A percentile compares a stretch with the other conserved stretches of the same genome.
These are phyloP conservation scores for Trifolium pratense DNA, from an alignment of 306 rosid species.

Conservation along the genomic window DNA sequence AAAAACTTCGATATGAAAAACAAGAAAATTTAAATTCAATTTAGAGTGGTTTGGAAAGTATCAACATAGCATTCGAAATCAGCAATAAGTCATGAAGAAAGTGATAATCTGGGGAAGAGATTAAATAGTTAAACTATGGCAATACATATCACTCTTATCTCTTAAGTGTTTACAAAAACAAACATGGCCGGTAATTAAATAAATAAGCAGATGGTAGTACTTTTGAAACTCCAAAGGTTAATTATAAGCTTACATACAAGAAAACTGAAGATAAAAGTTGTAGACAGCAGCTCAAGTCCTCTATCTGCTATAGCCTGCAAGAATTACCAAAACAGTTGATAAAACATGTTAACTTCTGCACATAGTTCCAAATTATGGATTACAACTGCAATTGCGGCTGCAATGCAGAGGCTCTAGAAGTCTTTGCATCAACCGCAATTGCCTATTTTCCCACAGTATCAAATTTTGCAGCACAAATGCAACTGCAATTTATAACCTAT, in stretches of 20 bases:
- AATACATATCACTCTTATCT: conserved; percentile 4
- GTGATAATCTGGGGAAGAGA: neutral
- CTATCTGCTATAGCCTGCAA: conserved; percentile 69
- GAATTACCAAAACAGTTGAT: conserved; percentile 10
- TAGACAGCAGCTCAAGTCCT: conserved; percentile 84
- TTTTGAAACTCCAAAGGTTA: conserved; percentile 11
- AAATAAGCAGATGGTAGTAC: conserved; percentile 29
- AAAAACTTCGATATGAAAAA: conserved; percentile 19
- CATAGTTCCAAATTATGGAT: neutral
- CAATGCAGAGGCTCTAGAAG: neutral
- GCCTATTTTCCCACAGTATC: neutral
- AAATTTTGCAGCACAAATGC: neutral
- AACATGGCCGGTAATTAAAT: neutral
- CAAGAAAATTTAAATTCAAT: neutral
- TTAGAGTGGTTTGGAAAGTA: conserved; percentile 2
- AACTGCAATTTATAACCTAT: neutral
- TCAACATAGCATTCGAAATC: conserved; percentile 10
- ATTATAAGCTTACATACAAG: conserved; percentile 63
- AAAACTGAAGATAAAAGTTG: conserved; percentile 77
- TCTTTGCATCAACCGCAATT: neutral
- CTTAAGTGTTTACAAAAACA: conserved; percentile 7
- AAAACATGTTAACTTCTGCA: conserved; percentile 9
- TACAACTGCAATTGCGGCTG: neutral
- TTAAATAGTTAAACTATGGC: neutral
- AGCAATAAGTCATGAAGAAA: conserved; percentile 2